Evolutionary conservation across 495 filamentous ascomycete species (phyloP), one percentile per base, ranked within the genome.

Genomic region (Saxispiralis lemnorum): DNA sequence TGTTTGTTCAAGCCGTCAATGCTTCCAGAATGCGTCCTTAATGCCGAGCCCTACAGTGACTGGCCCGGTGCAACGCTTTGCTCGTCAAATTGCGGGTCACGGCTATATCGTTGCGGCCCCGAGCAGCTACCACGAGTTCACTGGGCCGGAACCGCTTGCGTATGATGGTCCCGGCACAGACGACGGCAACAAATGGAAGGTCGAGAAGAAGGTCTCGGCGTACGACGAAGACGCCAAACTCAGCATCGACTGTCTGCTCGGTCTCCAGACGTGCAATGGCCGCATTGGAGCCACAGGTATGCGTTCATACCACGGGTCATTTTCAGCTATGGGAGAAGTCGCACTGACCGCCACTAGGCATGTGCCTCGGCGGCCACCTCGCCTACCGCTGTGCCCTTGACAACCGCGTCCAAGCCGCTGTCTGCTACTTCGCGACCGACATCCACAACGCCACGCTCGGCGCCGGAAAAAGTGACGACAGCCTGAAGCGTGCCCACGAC

Each of bases 281-380:
- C 72, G 73, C 10, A 75, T 96, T 42, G 88, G 88, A 34, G 66
- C 81, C 1, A 93, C 86, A 7, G 88, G 39, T 31, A 41, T 2
- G 20, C 24, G 7, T 13, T 11, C 18, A 18, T 7, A 41, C 39
- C 19, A 2, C 2, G 31, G 19, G 7, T 18, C 18, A 21, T 37
- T 16, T 16, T 37, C 37, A 6, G 19, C 11, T 16, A 14, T 17
- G 7, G 19, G 7, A 39, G 5, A 13, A 5, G 19, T 13, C 18
- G n/a, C n/a, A n/a, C n/a, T 19, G 6, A 35, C 16, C 3, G 39
- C 7, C 9, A 13, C 11, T n/a, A 41, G 39, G 88, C 28, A 96
- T 96, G 88, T 94, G 88, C 59, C 75, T 96, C 2, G 88, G 88
- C 41, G 88, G 88, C 3, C 88, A 96, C 59, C 70, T 94, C 17